These are phyloP conservation scores for Penicillium bialowiezense DNA, from an alignment of 495 filamentous ascomycete species.

Conservation along the genomic window DNA sequence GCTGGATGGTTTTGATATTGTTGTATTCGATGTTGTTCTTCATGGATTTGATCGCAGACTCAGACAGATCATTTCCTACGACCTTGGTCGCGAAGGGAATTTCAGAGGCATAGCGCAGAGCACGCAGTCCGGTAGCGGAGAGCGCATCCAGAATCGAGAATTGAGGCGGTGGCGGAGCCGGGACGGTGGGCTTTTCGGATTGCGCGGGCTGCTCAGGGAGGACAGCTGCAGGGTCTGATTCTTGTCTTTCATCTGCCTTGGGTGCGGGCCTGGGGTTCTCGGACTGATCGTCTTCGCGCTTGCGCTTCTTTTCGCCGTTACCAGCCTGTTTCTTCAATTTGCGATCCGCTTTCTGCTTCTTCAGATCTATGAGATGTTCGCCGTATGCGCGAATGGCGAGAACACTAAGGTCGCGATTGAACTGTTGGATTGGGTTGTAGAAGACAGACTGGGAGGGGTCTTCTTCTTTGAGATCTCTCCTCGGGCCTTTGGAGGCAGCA, in stretches of 20 bases:
- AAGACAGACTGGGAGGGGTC: constrained; percentile 76
- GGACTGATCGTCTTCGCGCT: constrained; percentile 30
- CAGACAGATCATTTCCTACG: constrained; percentile 85
- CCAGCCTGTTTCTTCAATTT: constrained; percentile 38
- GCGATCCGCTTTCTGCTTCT: constrained; percentile 33
- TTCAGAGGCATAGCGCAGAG: constrained; percentile 87
- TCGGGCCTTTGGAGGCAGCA: constrained; percentile 41
- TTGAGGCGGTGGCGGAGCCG: constrained; percentile 1
- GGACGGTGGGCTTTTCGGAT: constrained; percentile 3
- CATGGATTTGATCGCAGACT: constrained; percentile 75
- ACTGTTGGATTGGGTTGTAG: constrained; percentile 98
- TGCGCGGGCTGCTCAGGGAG: neutral
- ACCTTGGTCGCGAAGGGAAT: constrained; percentile 77
- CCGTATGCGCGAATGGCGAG: constrained; percentile 84
- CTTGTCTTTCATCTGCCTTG: constrained; percentile 6
- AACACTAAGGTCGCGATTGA: constrained; percentile 93
- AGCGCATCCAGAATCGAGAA: constrained; percentile 92
- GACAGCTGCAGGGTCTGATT: neutral
- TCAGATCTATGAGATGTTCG: constrained; percentile 56
- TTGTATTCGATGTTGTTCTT: constrained; percentile 82
- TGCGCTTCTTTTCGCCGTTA: constrained; percentile 50
- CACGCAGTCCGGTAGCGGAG: constrained; percentile 90
- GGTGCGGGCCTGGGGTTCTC: constrained; percentile 16
- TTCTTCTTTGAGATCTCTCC: constrained; percentile 42
- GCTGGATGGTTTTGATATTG: constrained; percentile 60